Conservation (phyloP, 1,139 yeast genomes). For the Eremothecium coryli region DNA sequence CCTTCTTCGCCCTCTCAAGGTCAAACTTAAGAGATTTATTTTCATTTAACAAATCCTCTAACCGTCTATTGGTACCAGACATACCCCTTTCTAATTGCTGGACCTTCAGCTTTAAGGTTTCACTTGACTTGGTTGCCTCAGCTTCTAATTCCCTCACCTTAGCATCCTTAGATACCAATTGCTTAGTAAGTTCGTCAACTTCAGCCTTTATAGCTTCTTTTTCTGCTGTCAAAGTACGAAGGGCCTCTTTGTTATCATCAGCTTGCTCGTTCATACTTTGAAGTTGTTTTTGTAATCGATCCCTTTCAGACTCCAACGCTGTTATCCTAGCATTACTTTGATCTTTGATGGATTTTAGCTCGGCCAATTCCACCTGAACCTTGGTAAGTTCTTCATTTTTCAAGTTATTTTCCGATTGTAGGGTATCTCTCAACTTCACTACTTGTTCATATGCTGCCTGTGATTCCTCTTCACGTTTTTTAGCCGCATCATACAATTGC, state of each 20-base stretch:
- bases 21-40: slow-evolving; percentile 38
- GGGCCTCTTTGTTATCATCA: slow-evolving; percentile 1
- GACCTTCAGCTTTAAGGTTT: slow-evolving; percentile 34
- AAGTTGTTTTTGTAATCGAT: slow-evolving; percentile 5
- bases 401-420: slow-evolving; percentile 5
- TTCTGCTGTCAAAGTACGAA: slow-evolving; percentile 9
- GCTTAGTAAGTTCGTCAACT: slow-evolving; percentile 27
- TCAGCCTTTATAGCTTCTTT: slow-evolving; percentile 21
- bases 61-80: slow-evolving; percentile 34
- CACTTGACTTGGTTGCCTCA: slow-evolving; percentile 30
- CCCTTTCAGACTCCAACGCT: slow-evolving; percentile 9
- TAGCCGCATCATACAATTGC: slow-evolving; percentile 5
- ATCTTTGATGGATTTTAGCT: neutral
- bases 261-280: slow-evolving; percentile 5
- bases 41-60: slow-evolving; percentile 41
- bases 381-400: slow-evolving; percentile 3
- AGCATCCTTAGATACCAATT: slow-evolving; percentile 31
- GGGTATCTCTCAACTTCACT: slow-evolving; percentile 7
- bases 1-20: slow-evolving; percentile 32
- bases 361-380: neutral
- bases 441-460: slow-evolving; percentile 9
- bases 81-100: slow-evolving; percentile 31
- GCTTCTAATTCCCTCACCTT: slow-evolving; percentile 32
- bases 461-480: slow-evolving; percentile 15
- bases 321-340: neutral